A percentile compares a stretch with the other conserved stretches of the same genome.
Conservation (phyloP, 768 basidiomycete genomes). For the Saitozyma podzolica region DNA sequence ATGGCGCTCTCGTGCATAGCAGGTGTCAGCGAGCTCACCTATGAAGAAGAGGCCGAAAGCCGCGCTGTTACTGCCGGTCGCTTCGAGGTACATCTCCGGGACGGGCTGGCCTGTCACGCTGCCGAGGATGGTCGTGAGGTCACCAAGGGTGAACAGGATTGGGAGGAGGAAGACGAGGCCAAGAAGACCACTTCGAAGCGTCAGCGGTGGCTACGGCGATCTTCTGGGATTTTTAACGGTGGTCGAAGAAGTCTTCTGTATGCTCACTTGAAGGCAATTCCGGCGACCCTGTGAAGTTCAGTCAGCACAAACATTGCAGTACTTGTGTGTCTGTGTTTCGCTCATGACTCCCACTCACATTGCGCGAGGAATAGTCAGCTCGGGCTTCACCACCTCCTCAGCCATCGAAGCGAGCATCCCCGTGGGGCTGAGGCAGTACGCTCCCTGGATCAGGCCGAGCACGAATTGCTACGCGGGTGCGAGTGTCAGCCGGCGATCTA, state of each 20-base stretch:
- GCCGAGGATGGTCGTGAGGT: conserved; percentile 59
- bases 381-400: conserved; percentile 65
- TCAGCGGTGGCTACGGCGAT: not conserved
- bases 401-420: conserved; percentile 71
- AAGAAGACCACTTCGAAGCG: conserved; percentile 15
- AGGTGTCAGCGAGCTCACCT: conserved; percentile 53
- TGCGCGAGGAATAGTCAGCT: conserved; percentile 61
- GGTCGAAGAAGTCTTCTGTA: not conserved
- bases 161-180: conserved; percentile 62
- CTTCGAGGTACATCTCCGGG: conserved; percentile 62
- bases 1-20: not conserved
- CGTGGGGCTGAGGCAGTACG: conserved; percentile 63
- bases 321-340: not conserved
- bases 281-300: conserved; percentile 55
- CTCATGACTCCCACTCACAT: conserved; percentile 55
- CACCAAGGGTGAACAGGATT: conserved; percentile 67
- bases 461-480: conserved; percentile 55
- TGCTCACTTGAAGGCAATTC: conserved; percentile 41
- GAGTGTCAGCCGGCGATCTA: not conserved
- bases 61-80: conserved; percentile 64
- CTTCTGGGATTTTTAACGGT: not conserved
- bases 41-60: conserved; percentile 61
- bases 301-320: conserved; percentile 14
- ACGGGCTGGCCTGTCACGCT: conserved; percentile 65
- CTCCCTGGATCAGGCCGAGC: conserved; percentile 58